Evolutionary conservation across 2,329 filamentous ascomycete genomes (phyloP).

Genomic region (Cercospora berteroae): DNA sequence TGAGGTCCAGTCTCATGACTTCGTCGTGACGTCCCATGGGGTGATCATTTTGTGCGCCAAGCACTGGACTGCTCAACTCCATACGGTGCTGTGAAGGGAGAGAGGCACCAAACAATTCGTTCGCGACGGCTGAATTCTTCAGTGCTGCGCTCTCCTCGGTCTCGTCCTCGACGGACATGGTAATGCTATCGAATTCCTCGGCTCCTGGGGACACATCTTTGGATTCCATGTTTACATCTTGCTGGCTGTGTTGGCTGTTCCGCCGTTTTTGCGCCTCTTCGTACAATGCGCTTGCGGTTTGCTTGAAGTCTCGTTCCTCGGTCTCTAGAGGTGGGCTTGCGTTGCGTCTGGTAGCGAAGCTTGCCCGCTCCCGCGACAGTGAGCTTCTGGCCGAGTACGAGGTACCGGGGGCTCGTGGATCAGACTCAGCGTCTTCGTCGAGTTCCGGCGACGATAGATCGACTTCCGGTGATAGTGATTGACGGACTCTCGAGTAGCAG

Average conservation of each 20-base stretch:
- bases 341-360: conserved; percentile 62
- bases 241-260: conserved; percentile 40
- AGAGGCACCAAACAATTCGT: conserved; percentile 49
- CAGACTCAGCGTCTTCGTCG: conserved; percentile 62
- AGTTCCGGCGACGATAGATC: conserved; percentile 86
- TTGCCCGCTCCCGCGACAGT: conserved; percentile 41
- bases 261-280: conserved; percentile 48
- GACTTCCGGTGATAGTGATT: conserved; percentile 86
- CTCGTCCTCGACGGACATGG: conserved; percentile 42
- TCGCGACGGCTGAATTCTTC: conserved; percentile 51
- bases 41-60: conserved; percentile 39
- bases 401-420: conserved; percentile 61
- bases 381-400: conserved; percentile 57
- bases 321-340: conserved; percentile 86
- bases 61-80: conserved; percentile 49
- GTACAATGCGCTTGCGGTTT: conserved; percentile 84
- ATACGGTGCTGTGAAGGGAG: conserved; percentile 45
- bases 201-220: conserved; percentile 30
- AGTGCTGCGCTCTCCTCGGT: conserved; percentile 50
- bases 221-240: conserved; percentile 40
- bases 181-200: conserved; percentile 35
- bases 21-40: conserved; percentile 21
- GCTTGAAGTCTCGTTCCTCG: conserved; percentile 94
- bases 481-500: conserved; percentile 55
- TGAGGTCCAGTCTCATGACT: conserved; percentile 23